Evolutionary conservation across 2,329 filamentous ascomycete genomes (phyloP), one percentile per base, ranked within the genome.

Genomic region (Fusarium transvaalense): DNA sequence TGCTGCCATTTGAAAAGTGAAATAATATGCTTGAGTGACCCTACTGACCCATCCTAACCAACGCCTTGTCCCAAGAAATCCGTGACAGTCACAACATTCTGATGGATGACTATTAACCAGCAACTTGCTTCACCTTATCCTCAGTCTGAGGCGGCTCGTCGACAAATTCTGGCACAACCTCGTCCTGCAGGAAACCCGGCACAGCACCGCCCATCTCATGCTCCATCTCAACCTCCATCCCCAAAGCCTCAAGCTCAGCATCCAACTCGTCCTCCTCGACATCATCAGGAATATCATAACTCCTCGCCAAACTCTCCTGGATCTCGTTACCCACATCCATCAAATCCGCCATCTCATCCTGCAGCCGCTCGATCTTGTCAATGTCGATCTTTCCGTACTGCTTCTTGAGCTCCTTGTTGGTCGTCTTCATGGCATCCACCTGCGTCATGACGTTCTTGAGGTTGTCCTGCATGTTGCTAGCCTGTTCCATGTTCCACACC

Each of bases 401-500:
- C 79, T 93, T 92, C 77, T 90, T 90, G 68, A 99, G 86, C 75
- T 93, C 91, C 83, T 97, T 97, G 75, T 96, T 97, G 25, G 95
- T 97, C 3, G 92, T 94, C 87, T 97, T 97, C 88, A 99, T 95
- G 13, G 95, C 94, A 78, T 98, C 95, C 43, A 98, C 94, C 29
- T 96, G 97, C 19, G 94, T 97, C 94, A 97, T 97, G 68, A 96
- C 95, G 80, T 98, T 98, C 80, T 97, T 96, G 54, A 99, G 87
- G 77, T 98, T 98, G 82, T 98, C 95, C 83, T 97, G 94, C 95
- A 98, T 97, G 87, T 94, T 97, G 78, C 92, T 92, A 5, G 95
- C 94, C 82, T 97, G 94, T 82, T 98, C 94, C 94, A 99, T 97
- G 82, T 98, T 98, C 94, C 94, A 98, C 23, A 93, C 93, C 82